These are phyloP conservation scores for Dissophora ornata DNA, from an alignment of 192 early-diverging fungal genomes.

Conservation along the genomic window DNA sequence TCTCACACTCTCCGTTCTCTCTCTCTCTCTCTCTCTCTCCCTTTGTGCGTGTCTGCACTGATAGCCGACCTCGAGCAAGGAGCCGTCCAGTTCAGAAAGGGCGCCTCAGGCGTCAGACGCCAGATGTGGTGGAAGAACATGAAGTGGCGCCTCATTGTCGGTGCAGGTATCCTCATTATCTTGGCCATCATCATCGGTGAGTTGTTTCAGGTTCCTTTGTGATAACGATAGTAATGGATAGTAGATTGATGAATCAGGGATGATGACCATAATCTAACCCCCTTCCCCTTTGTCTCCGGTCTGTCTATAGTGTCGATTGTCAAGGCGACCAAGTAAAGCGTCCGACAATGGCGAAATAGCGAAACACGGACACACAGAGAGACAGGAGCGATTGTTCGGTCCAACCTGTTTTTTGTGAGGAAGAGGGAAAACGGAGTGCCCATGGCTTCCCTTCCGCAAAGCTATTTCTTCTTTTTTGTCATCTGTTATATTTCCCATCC, in stretches of 20 bases:
- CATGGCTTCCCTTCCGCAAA: too few relatives aligned
- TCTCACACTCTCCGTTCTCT: background rate
- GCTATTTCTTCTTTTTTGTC: too few relatives aligned
- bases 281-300: background rate
- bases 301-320: conserved; percentile 30
- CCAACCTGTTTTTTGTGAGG: too few relatives aligned
- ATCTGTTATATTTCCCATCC: too few relatives aligned
- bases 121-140: conserved; percentile 98
- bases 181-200: conserved; percentile 80
- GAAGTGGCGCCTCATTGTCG: conserved; percentile 94
- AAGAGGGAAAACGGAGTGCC: too few relatives aligned
- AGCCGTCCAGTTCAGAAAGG: conserved; percentile 73
- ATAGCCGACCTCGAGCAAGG: conserved; percentile 54
- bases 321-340: conserved; percentile 19
- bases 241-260: too few relatives aligned
- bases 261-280: too few relatives aligned
- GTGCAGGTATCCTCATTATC: conserved; percentile 77
- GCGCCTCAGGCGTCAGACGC: conserved; percentile 83
- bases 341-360: background rate
- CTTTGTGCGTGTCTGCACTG: too few relatives aligned
- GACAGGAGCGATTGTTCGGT: conserved; percentile 1
- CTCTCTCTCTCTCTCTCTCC: background rate
- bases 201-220: too few relatives aligned
- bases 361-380: background rate
- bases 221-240: too few relatives aligned